Base-by-base conservation (phyloP, 2,329 filamentous ascomycete species). In the Pseudogymnoascus sp. region DNA sequence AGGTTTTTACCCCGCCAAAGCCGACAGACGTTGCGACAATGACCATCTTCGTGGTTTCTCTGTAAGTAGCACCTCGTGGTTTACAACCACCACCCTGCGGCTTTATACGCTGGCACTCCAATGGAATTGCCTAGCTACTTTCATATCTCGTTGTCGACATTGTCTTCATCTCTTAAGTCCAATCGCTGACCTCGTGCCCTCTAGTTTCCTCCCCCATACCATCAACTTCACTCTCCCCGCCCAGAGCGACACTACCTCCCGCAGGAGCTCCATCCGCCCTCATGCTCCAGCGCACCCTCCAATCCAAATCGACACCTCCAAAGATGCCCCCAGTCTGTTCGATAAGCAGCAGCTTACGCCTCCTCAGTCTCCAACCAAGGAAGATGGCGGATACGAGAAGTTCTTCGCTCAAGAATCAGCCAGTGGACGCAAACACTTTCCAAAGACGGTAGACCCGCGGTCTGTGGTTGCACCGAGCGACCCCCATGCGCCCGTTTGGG, bases 191-290 rank as follows among this genome's bases (percentile, higher is more conserved):
- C 57, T 12, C 47, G 37, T 29, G 23, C 8, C 3, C 14, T 62
- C 26, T 73, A 96, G 93, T 64, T 96, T 96, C 74, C 84, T 97
- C 37, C 93, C 93, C 36, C 93, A 96, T 75, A 97, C 93, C 42
- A 82, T 96, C 71, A 87, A 96, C 75, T 97, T 97, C 75, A 87
- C 87, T 69, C 81, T 90, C 64, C 84, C 85, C 10, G 80, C 81
- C 40, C 71, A 66, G 64, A 81, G 80, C 34, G 78, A 79, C 61
- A 77, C 75, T 64, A 77, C 73, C 66, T 72, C 72, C 65, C 73
- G 70, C 68, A 73, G 73, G 61, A 67, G 71, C 67, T 57, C 68
- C 64, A 73, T 69, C 63, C 67, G 59, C 60, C 66, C 59, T 34
- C 67, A 64, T 40, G 63, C 64, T 45, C 69, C 67, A 65, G 64